These are phyloP conservation scores for Trichoderma orchidacearum DNA, from an alignment of 495 filamentous ascomycete genomes.

Conservation along the genomic window DNA sequence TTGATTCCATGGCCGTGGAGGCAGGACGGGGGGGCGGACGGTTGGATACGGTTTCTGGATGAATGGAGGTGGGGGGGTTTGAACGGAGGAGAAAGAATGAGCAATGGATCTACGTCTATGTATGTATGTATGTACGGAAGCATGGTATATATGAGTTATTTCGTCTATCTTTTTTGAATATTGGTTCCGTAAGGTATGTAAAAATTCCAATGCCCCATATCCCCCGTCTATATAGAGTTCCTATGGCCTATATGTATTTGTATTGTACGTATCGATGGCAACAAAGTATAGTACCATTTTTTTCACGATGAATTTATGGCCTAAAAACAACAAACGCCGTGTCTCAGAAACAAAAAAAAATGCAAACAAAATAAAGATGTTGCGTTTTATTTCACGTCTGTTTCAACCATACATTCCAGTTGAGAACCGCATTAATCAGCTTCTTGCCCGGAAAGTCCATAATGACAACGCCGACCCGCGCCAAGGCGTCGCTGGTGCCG, in stretches of 20 bases:
- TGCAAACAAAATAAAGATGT: not conserved
- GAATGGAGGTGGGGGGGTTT: not conserved
- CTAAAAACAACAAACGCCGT: not conserved
- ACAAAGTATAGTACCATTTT: too few relatives aligned
- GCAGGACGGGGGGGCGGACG: not conserved
- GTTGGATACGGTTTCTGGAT: not conserved
- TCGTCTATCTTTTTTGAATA: too few relatives aligned
- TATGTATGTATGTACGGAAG: not conserved
- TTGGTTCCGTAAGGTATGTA: too few relatives aligned
- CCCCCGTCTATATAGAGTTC: too few relatives aligned
- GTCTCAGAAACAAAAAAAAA: not conserved
- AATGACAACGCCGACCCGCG: conserved; percentile 9
- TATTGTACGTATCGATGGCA: too few relatives aligned
- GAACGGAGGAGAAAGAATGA: not conserved
- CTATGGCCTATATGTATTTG: too few relatives aligned
- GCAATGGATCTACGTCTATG: not conserved
- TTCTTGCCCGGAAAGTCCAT: conserved; percentile 11
- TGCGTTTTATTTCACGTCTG: not conserved
- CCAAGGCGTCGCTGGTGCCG: not conserved
- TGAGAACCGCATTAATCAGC: conserved; percentile 7
- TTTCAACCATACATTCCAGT: not conserved
- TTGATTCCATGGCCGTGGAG: conserved; percentile 2
- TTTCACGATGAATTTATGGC: too few relatives aligned
- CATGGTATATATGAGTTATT: too few relatives aligned
- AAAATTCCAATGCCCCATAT: too few relatives aligned